Conservation (phyloP, 331 rosid genomes). For the Spiraea crenata region DNA sequence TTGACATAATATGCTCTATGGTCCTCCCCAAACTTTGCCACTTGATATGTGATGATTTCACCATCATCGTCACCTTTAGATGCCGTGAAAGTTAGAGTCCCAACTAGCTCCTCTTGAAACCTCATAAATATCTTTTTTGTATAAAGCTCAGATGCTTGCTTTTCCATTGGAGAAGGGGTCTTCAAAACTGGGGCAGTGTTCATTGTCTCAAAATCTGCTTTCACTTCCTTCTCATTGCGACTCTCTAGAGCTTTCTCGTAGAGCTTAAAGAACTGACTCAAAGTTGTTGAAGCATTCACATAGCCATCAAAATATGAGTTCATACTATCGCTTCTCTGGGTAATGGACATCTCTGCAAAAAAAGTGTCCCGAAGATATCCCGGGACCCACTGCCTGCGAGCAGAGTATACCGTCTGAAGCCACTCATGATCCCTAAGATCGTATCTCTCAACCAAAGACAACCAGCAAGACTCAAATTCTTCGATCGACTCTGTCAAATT, state of each 20-base stretch:
- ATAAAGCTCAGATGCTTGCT: conserved; percentile 91
- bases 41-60: conserved; percentile 81
- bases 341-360: conserved; percentile 97
- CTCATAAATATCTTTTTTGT: conserved; percentile 79
- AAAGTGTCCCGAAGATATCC: conserved; percentile 89
- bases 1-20: conserved; percentile 76
- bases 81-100: conserved; percentile 92
- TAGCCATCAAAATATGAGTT: conserved; percentile 99
- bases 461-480: conserved; percentile 96
- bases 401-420: conserved; percentile 81
- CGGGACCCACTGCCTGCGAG: conserved; percentile 93
- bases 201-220: conserved; percentile 97
- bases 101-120: conserved; percentile 97
- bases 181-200: conserved; percentile 65
- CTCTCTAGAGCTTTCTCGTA: conserved; percentile 98
- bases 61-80: conserved; percentile 86
- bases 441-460: conserved; percentile 73
- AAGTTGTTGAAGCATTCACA: conserved; percentile 93
- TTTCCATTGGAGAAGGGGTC: conserved; percentile 99
- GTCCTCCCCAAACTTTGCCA: conserved; percentile 92
- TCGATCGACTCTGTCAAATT: conserved; percentile 90
- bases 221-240: conserved; percentile 97
- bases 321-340: conserved; percentile 98
- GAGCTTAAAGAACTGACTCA: conserved; percentile 88
- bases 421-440: conserved; percentile 90